Evolutionary conservation across 169 alveolate species (phyloP).

Genomic region (Plasmodium billcollinsi): DNA sequence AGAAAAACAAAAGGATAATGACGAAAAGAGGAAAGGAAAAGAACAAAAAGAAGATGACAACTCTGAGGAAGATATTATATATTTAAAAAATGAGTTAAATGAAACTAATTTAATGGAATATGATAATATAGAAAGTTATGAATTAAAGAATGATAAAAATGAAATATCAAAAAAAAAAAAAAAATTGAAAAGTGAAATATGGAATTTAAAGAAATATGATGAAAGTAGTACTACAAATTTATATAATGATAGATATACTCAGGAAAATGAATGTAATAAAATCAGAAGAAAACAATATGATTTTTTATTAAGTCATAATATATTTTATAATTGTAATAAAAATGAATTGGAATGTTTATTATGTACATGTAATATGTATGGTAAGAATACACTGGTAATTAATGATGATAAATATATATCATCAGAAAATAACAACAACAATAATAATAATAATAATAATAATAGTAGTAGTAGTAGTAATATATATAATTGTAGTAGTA

Average conservation of each 20-base stretch:
- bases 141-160: not conserved
- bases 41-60: not conserved
- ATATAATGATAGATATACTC: too few species aligned
- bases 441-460: too few species aligned
- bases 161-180: not conserved
- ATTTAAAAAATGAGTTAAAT: not conserved
- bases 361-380: slow-evolving; percentile 7
- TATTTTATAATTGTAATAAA: slow-evolving; percentile 38
- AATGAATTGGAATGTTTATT: slow-evolving; percentile 11
- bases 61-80: not conserved
- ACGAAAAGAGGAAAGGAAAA: not conserved
- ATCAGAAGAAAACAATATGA: slow-evolving; percentile 4
- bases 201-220: slow-evolving; percentile 16
- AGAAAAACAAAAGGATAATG: not conserved
- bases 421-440: too few species aligned
- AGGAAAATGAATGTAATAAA: not conserved
- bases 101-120: not conserved
- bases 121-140: not conserved
- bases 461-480: too few species aligned
- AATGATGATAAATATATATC: slow-evolving; percentile 17
- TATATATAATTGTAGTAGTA: not conserved
- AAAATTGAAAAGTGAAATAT: slow-evolving; percentile 31
- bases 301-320: slow-evolving; percentile 13
- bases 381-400: slow-evolving; percentile 25
- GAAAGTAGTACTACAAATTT: slow-evolving; percentile 7